These are phyloP conservation scores for Sodiomyces alkalinus DNA, from an alignment of 2,329 filamentous ascomycete species.

Conservation along the genomic window DNA sequence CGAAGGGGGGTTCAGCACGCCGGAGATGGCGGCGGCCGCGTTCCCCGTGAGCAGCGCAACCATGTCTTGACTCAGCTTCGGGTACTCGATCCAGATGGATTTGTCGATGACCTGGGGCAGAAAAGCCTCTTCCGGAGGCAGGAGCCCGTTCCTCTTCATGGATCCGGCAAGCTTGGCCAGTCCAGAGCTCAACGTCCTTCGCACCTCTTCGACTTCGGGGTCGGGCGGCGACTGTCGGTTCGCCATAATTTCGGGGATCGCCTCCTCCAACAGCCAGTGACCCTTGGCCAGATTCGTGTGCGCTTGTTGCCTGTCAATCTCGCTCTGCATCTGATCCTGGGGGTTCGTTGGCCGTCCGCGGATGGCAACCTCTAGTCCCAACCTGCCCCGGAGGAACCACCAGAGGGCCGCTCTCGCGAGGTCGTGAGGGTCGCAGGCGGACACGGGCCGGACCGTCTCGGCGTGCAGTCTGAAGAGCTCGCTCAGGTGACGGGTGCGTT, in stretches of 20 bases:
- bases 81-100: conserved; percentile 69
- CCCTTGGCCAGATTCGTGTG: conserved; percentile 76
- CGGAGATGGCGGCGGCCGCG: conserved; percentile 32
- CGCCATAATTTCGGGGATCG: conserved; percentile 32
- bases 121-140: conserved; percentile 53
- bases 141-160: conserved; percentile 69
- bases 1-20: conserved; percentile 28
- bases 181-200: conserved; percentile 44
- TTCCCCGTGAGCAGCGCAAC: conserved; percentile 53
- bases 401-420: conserved; percentile 62
- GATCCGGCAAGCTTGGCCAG: conserved; percentile 63
- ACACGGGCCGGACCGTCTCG: conserved; percentile 53
- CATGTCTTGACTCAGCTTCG: conserved; percentile 56
- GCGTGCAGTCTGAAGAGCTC: conserved; percentile 66
- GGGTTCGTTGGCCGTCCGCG: conserved; percentile 43
- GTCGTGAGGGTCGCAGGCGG: conserved; percentile 46
- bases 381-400: conserved; percentile 81
- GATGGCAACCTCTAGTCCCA: conserved; percentile 57
- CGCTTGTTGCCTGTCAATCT: conserved; percentile 53
- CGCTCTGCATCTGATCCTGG: conserved; percentile 36
- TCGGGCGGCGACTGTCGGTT: conserved; percentile 25
- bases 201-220: conserved; percentile 34
- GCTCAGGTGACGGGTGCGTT: conserved; percentile 57
- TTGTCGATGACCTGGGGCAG: conserved; percentile 70
- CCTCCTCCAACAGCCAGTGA: conserved; percentile 59